Evolutionary conservation across 2,329 filamentous ascomycete genomes (phyloP).

Genomic region (Huntiella abstrusa): DNA sequence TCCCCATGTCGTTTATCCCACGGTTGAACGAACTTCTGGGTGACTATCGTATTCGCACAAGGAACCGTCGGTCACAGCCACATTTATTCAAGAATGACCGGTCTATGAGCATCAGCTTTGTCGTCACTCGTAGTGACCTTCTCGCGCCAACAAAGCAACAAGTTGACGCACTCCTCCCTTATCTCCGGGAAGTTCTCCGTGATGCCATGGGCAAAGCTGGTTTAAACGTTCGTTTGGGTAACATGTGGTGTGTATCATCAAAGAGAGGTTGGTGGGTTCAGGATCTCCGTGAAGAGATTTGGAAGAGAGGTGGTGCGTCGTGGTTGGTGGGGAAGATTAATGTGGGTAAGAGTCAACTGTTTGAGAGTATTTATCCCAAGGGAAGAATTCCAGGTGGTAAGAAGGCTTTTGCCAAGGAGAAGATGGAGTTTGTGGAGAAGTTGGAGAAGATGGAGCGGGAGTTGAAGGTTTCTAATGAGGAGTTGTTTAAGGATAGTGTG

Average conservation of each 20-base stretch:
- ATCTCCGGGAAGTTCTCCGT: slow-evolving; percentile 57
- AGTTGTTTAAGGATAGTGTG: neutral
- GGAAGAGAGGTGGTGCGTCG: slow-evolving; percentile 60
- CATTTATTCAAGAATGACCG: slow-evolving; percentile 47
- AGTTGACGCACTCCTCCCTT: slow-evolving; percentile 74
- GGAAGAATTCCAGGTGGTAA: slow-evolving; percentile 19
- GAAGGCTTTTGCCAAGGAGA: neutral
- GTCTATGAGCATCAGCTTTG: slow-evolving; percentile 66
- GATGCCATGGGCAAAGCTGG: slow-evolving; percentile 52
- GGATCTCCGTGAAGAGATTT: slow-evolving; percentile 70
- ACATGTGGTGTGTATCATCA: slow-evolving; percentile 71
- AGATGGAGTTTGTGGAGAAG: neutral
- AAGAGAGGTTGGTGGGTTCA: slow-evolving; percentile 82
- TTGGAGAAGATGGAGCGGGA: neutral
- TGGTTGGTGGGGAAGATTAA: slow-evolving; percentile 99
- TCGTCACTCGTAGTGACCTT: slow-evolving; percentile 77
- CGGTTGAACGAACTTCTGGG: slow-evolving; percentile 52
- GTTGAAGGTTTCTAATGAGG: neutral
- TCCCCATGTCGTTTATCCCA: slow-evolving; percentile 81
- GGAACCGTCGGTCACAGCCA: slow-evolving; percentile 57
- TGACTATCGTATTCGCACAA: slow-evolving; percentile 54
- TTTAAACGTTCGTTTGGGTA: slow-evolving; percentile 62
- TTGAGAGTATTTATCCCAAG: slow-evolving; percentile 74
- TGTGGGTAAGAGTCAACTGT: slow-evolving; percentile 87
- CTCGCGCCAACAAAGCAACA: slow-evolving; percentile 68